Base-by-base conservation (phyloP, 73 alveolate species). In the Stentor roeselii region DNA sequence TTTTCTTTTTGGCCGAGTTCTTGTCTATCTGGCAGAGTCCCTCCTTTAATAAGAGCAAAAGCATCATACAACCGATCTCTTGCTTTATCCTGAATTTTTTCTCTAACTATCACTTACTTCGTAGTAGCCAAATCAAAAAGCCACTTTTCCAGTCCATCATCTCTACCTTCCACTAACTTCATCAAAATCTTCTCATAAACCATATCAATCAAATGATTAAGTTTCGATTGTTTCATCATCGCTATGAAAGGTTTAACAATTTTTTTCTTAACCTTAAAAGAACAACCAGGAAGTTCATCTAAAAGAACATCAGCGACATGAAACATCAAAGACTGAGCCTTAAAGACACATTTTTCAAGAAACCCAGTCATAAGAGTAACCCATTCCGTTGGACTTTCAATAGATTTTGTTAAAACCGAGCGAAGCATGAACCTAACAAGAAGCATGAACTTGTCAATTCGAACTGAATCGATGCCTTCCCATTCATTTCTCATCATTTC, bases 381-480 rank as follows among this genome's bases (percentile, higher is more conserved):
- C 67, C 67, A 50, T 50, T 50, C 67, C 21, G 6, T 21, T 50
- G 67, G 67, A 6, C 21, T 6, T 11, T 6, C 21, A 11, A 50
- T 21, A 50, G 67, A 6, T 50, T 11, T 11, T 11, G 6, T 6
- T 50, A 50, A 50, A 50, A 21, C 21, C 21, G 6, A 6, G 6
- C 67, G 6, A 50, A 21, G 6, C 6, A 50, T 11, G 21, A 50
- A 21, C 67, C 67, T 50, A 21, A 50, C 67, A 11, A 50, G 21
- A 50, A 11, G 21, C 67, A 50, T 50, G 21, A 50, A 50, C 67
- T 50, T 50, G 21, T 50, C 67, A 50, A 50, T 50, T 50, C 67
- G 67, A 6, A 50, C 67, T 11, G 67, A 50, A 50, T 50, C 67
- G 21, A 50, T 50, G 67, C 67, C 67, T 11, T 50, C 67, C 67